Conservation (phyloP, 1,284 basidiomycete genomes). For the Bothia castanella region DNA sequence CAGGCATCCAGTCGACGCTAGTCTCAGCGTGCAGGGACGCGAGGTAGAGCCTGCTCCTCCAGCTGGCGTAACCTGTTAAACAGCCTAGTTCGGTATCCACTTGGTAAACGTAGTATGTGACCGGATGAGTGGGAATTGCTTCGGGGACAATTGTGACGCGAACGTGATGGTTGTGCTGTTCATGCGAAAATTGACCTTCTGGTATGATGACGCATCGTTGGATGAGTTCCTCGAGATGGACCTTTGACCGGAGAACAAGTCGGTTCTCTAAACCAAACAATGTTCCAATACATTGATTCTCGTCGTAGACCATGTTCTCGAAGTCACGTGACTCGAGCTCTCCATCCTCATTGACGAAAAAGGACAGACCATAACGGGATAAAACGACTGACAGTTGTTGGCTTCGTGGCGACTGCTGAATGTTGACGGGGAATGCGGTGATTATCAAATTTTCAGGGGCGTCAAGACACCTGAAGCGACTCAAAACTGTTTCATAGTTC, state of each 20-base stretch:
- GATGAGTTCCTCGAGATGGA: not conserved
- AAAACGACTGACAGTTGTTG: conserved; percentile 25
- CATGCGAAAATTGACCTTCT: not conserved
- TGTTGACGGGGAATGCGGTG: conserved; percentile 1
- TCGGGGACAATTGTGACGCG: conserved; percentile 18
- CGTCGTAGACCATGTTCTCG: conserved; percentile 27
- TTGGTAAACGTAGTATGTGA: not conserved
- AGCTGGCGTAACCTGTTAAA: not conserved
- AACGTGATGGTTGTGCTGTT: conserved; percentile 23
- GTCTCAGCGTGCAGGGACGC: not conserved
- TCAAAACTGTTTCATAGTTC: conserved; percentile 34
- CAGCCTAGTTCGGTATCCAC: not conserved
- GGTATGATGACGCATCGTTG: conserved; percentile 37
- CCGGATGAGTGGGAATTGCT: no score
- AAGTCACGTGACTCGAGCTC: conserved; percentile 29
- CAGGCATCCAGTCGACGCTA: not conserved
- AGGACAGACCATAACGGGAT: conserved; percentile 36
- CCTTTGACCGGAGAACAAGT: conserved; percentile 38
- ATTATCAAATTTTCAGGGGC: conserved; percentile 29
- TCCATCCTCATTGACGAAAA: conserved; percentile 23
- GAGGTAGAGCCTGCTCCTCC: not conserved
- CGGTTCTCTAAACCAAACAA: conserved; percentile 24
- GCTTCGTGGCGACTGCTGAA: not conserved
- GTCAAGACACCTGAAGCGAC: conserved; percentile 34
- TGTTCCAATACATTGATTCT: conserved; percentile 4